Base-by-base conservation (phyloP, 2,329 filamentous ascomycete genomes). In the Fusarium abutilonis region DNA sequence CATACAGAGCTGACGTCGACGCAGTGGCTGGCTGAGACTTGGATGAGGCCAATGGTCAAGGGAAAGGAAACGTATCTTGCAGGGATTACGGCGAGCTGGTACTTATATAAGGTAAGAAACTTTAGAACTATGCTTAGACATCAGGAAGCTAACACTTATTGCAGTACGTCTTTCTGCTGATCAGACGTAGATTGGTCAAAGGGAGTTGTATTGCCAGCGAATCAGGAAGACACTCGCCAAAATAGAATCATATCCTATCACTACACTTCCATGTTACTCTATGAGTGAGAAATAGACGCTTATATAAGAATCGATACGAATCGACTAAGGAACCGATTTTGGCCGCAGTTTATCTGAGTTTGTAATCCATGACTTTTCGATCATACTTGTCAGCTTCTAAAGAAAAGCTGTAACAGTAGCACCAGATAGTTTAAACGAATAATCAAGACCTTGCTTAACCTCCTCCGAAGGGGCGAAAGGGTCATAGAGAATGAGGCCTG, bases 1-100 rank as follows among this genome's bases (percentile, higher is more conserved):
- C 10, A 10, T 91, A 90, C 67, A 87, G 88, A 3, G 86, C 92
- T 21, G 89, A 92, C 60, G 87, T 92, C 23, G 89, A 92, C 63
- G 89, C 89, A n/a, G 87, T 92, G 2, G 85, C 89, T 2, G 89
- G 89, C 9, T 92, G 60, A 64, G 31, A 52, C 59, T 4, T 72
- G 69, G 69, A 72, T 70, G 67, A 79, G 89, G 73, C 87, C 87
- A 0, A 72, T 89, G 1, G 75, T 83, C 1, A 81, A 80, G 42
- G 87, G 87, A 0, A 73, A 82, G 54, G 81, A 84, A 56, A 89
- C 86, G 0, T 86, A 87, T 0, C 73, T 89, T 9, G 86, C 89
- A 0, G 87, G 89, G 71, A 89, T 89, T n/a, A 86, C 87, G 0
- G 57, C 59, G 1, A 69, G 63, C 5, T 89, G 86, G 87, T 87